Conservation (phyloP, 2,329 filamentous ascomycete genomes). For the Epichloe festucae region DNA sequence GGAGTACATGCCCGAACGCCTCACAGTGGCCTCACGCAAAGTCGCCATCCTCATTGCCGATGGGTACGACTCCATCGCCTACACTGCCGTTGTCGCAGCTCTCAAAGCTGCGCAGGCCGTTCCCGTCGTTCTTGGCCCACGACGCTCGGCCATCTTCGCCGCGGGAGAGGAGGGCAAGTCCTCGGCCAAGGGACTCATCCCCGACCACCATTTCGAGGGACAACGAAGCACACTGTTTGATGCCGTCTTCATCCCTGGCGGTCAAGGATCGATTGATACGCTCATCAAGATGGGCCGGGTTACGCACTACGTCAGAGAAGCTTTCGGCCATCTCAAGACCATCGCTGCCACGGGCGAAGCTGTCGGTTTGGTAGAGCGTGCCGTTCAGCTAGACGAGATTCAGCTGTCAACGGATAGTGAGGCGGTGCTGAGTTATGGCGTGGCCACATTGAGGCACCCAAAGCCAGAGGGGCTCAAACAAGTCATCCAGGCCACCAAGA, state of each 20-base stretch:
- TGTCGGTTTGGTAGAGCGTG: conserved; percentile 44
- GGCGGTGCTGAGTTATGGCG: conserved; percentile 57
- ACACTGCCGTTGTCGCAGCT: conserved; percentile 50
- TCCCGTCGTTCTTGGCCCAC: conserved; percentile 59
- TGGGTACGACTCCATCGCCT: conserved; percentile 56
- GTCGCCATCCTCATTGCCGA: conserved; percentile 68
- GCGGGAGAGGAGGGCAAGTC: conserved; percentile 43
- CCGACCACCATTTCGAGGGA: conserved; percentile 70
- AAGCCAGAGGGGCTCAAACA: conserved; percentile 47
- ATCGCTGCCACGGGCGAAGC: conserved; percentile 66
- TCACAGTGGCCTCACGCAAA: conserved; percentile 57
- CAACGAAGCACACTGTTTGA: conserved; percentile 74
- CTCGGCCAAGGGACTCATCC: conserved; percentile 40
- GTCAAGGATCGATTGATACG: conserved; percentile 46
- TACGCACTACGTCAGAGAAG: conserved; percentile 64
- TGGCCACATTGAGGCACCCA: conserved; percentile 51
- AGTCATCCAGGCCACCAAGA: conserved; percentile 49
- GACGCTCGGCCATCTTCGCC: conserved; percentile 52
- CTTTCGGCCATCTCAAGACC: conserved; percentile 70
- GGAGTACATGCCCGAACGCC: conserved; percentile 48
- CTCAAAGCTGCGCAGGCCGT: conserved; percentile 50
- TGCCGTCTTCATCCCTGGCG: conserved; percentile 64
- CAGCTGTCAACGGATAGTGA: conserved; percentile 29
- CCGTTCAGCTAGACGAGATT: conserved; percentile 31
- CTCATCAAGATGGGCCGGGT: conserved; percentile 59